Conservation (phyloP, 306 rosid species). For the Medicago arabica region DNA sequence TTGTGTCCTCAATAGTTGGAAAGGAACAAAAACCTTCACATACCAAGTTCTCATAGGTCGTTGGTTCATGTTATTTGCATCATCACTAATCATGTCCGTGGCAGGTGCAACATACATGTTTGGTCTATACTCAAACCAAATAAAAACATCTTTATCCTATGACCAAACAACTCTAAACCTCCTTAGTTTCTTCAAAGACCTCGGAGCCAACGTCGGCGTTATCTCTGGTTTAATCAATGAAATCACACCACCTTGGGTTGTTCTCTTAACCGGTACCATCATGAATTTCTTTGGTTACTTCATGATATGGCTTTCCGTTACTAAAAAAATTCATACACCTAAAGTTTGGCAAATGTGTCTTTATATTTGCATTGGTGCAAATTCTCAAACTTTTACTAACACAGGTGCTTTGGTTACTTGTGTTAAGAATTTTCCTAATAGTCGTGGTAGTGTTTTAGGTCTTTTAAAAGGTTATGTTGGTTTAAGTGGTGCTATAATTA, state of each 20-base stretch:
- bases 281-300: conserved; percentile 84
- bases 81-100: conserved; percentile 65
- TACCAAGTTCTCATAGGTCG: conserved; percentile 60
- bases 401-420: conserved; percentile 68
- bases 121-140: conserved; percentile 59
- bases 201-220: conserved; percentile 72
- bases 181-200: conserved; percentile 82
- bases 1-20: conserved; percentile 11
- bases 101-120: conserved; percentile 80
- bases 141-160: conserved; percentile 64
- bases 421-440: conserved; percentile 71
- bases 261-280: conserved; percentile 61
- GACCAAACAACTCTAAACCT: conserved; percentile 79
- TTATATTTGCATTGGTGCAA: conserved; percentile 71
- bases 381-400: conserved; percentile 72
- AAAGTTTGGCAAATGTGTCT: conserved; percentile 77
- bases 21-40: conserved; percentile 36
- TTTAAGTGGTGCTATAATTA: conserved; percentile 71
- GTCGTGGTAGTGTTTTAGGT: conserved; percentile 71
- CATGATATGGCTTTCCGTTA: conserved; percentile 79
- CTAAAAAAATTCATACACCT: conserved; percentile 51
- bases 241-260: conserved; percentile 70
- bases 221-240: conserved; percentile 71
- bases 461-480: conserved; percentile 78
- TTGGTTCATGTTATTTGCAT: conserved; percentile 83